Base-by-base conservation (phyloP, 2,329 filamentous ascomycete genomes). In the Penicillium sp. region DNA sequence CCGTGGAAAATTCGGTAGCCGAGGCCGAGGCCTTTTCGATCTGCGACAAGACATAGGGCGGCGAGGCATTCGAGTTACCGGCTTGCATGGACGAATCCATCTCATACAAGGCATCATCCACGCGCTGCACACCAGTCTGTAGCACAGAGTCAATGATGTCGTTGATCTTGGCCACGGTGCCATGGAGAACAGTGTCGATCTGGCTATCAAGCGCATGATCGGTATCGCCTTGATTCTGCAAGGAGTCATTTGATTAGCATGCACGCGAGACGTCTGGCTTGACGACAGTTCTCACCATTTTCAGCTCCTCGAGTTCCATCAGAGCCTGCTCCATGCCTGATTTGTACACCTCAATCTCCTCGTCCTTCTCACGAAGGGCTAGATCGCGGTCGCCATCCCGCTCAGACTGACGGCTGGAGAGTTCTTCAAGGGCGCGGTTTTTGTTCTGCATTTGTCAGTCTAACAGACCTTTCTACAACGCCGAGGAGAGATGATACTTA, bases 71-170 rank as follows among this genome's bases (percentile, higher is more conserved):
- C 72, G 97, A 93, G 73, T 98, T 98, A 69, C 93, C 93, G 32
- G 91, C 93, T 68, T 97, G 91, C 89, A 97, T 97, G 16, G 87
- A 87, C 16, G 93, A 97, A 69, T 98, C 93, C 35, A 98, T 77
- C 69, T 98, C 93, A 71, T 98, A 98, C 28, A 98, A 76, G 35
- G 93, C 89, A 69, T 98, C 93, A 61, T 98, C 93, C 11, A 98
- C 90, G 36, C 93, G 85, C 61, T 93, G 84, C 18, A 97, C 89
- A 57, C 90, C 93, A 40, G 88, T 85, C 66, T 97, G 90, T 31
- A 98, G 76, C 3, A 98, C 93, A 0, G 91, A 95, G 68, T 98
- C 93, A 58, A 98, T 95, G 43, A 98, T 91, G 60, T 95, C 89
- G 73, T 95, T 93, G 68, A 98, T 91, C 77, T 95, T 96, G 65